Evolutionary conservation across 805 yeast species (phyloP), one percentile per base, ranked within the genome.

Genomic region (Debaryomyces castellii): DNA sequence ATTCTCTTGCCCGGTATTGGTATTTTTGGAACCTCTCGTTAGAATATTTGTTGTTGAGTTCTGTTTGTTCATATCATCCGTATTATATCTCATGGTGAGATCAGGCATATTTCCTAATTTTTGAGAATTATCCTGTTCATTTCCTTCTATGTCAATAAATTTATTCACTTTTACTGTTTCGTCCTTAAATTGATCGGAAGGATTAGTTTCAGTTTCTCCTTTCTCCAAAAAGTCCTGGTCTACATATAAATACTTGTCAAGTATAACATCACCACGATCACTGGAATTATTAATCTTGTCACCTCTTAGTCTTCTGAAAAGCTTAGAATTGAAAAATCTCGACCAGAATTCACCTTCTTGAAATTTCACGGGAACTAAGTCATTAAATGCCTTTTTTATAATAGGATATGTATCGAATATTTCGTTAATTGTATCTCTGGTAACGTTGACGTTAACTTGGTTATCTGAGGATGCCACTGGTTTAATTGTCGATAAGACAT

Each of bases 311-410:
- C 90, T 81, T 53, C 97, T 76, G 59, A 91, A 94, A 49, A 94
- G 69, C 56, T 89, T 86, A 0, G 97, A 90, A 57, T 89, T 84
- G 74, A 94, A 94, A 58, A 94, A 94, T 50, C 97, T 73, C 9
- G 96, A 89, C 99, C 99, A 94, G 57, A 94, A 94, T 59, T 87
- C 96, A 35, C 92, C 91, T 62, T 94, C 98, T 40, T 81, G 78
- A 43, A 94, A 74, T 50, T 85, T 83, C 11, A 50, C 55, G 1
- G 98, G 99, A 4, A 94, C 99, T 47, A 83, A 83, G 44, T 94
- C 99, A 48, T 81, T 83, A 59, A 87, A 94, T 0, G 98, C 98
- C 51, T 80, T 81, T 49, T 88, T 81, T 21, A 94, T 95, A 32
- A 91, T 81, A 0, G 99, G 99, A 59, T 92, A 94, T 48, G 92